Percentiles rank a stretch among this genome's conserved stretches.
phyloP scores from a whole-genome alignment of 306 rosid species.

The Cyclanthera cordifolia region DNA sequence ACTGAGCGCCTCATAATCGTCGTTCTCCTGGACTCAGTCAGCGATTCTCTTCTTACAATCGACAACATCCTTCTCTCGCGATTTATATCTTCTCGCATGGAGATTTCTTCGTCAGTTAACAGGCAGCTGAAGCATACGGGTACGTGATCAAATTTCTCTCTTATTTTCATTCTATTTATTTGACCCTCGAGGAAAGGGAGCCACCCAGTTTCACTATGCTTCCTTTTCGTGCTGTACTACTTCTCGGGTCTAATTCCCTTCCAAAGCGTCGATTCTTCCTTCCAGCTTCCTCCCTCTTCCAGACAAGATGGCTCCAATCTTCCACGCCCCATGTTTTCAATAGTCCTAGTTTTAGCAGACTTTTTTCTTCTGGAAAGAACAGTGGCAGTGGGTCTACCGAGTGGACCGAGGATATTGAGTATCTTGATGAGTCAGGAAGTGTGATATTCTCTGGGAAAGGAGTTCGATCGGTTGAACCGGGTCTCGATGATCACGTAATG shows the following conservation, averaged over 20 bases:
- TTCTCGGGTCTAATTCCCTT: neutral
- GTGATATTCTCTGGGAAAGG: slow-evolving; percentile 76
- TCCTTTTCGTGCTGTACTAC: slow-evolving; percentile 8
- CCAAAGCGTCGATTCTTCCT: neutral
- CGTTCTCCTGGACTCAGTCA: no score
- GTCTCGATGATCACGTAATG: slow-evolving; percentile 86
- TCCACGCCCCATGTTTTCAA: neutral
- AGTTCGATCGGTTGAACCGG: slow-evolving; percentile 67
- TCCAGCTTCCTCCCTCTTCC: neutral
- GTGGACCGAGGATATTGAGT: slow-evolving; percentile 85
- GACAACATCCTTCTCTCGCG: no score
- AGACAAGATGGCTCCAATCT: neutral
- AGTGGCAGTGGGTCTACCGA: slow-evolving; percentile 26
- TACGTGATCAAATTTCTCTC: neutral
- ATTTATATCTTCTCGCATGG: no score
- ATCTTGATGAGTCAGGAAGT: slow-evolving; percentile 75
- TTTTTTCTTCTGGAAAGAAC: slow-evolving; percentile 31
- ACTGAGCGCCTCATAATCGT: no score
- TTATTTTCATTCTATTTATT: neutral
- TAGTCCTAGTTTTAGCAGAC: slow-evolving; percentile 19
- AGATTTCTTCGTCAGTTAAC: no score
- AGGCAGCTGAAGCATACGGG: neutral
- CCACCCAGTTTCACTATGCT: neutral
- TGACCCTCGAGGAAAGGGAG: neutral
- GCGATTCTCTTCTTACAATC: no score